phyloP scores from a whole-genome alignment of 2,329 filamentous ascomycete species.

The Xylariaceae sp. region DNA sequence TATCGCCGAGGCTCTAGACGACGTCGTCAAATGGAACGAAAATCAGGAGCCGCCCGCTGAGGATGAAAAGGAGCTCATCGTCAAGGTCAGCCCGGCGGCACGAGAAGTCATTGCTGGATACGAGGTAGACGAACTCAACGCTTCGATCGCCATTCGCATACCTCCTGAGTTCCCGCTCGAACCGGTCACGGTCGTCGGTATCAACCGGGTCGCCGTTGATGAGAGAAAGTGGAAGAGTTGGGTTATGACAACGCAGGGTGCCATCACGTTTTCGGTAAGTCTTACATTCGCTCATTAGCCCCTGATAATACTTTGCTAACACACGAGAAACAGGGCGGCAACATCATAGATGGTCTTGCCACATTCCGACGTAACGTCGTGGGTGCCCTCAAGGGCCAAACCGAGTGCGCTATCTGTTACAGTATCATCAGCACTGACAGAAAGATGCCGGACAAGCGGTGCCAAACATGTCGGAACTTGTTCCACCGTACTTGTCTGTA shows the following conservation, averaged over 20 bases:
- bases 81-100: slow-evolving; percentile 67
- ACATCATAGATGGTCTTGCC: slow-evolving; percentile 77
- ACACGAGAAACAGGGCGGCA: slow-evolving; percentile 59
- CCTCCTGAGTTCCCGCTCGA: slow-evolving; percentile 80
- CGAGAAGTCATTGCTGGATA: slow-evolving; percentile 80
- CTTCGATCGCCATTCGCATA: slow-evolving; percentile 75
- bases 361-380: slow-evolving; percentile 84
- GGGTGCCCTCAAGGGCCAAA: slow-evolving; percentile 85
- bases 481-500: slow-evolving; percentile 90
- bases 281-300: neutral
- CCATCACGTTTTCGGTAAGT: slow-evolving; percentile 78
- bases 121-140: slow-evolving; percentile 79
- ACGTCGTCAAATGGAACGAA: slow-evolving; percentile 62
- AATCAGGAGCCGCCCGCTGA: slow-evolving; percentile 44
- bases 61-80: slow-evolving; percentile 52
- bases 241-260: slow-evolving; percentile 82
- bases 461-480: slow-evolving; percentile 85
- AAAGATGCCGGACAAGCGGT: slow-evolving; percentile 86
- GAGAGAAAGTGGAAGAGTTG: slow-evolving; percentile 92
- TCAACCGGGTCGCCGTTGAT: slow-evolving; percentile 79
- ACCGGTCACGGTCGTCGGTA: slow-evolving; percentile 66
- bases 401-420: slow-evolving; percentile 95
- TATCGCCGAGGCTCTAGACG: slow-evolving; percentile 59
- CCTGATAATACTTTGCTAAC: slow-evolving; percentile 3
- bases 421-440: slow-evolving; percentile 85